phyloP scores from a whole-genome alignment of 2,329 filamentous ascomycete genomes.

The Fusarium scirpi region DNA sequence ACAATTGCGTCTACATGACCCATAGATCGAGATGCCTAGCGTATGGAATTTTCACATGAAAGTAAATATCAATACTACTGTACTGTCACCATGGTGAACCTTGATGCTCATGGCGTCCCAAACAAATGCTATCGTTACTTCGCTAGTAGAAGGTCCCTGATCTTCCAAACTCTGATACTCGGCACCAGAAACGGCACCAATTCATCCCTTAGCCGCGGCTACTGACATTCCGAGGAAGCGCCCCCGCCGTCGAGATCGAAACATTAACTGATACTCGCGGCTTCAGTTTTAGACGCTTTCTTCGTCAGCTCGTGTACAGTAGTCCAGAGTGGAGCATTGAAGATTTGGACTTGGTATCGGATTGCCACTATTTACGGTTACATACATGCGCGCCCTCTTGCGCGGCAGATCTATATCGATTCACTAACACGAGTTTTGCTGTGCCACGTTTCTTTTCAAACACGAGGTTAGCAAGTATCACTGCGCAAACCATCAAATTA shows the following conservation, averaged over 20 bases:
- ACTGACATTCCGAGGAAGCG: conserved; percentile 25
- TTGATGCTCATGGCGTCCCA: background rate
- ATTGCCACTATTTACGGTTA: conserved; percentile 31
- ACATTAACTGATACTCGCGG: conserved; percentile 13
- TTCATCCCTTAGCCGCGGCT: conserved; percentile 23
- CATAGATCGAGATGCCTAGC: background rate
- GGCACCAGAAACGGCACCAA: conserved; percentile 17
- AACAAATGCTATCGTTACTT: background rate
- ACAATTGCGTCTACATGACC: conserved; percentile 9
- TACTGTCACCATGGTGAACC: conserved; percentile 1
- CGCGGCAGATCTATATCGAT: conserved; percentile 21
- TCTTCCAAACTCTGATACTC: conserved; percentile 11
- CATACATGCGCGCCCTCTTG: conserved; percentile 20
- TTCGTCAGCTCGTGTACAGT: conserved; percentile 16
- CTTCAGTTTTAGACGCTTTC: conserved; percentile 10
- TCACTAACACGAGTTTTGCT: conserved; percentile 12
- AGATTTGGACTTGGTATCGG: conserved; percentile 10
- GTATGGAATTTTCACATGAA: conserved; percentile 4
- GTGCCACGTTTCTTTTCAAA: conserved; percentile 19
- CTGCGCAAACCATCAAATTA: conserved; percentile 16
- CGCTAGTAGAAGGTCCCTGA: conserved; percentile 3
- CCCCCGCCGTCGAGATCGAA: conserved; percentile 27
- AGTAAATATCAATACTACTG: background rate
- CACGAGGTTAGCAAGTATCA: conserved; percentile 19
- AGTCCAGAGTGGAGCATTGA: conserved; percentile 33